phyloP scores from a whole-genome alignment of 345 rosid species.

The Brassica incana region DNA sequence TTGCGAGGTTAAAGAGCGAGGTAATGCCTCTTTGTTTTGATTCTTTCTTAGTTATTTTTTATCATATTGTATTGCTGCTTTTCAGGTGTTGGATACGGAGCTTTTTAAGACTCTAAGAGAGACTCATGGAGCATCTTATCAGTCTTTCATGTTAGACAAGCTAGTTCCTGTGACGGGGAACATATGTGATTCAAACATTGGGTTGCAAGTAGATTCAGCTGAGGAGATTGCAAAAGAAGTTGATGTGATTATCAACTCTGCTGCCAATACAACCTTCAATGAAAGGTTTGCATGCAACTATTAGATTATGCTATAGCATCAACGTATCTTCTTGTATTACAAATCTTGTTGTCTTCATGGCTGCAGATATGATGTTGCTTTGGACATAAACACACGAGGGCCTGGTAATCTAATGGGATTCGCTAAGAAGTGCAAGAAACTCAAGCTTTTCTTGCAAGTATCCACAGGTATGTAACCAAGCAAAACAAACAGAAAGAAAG shows the following conservation, averaged over 20 bases:
- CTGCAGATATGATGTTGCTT: conserved; percentile 77
- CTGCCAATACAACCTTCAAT: conserved; percentile 81
- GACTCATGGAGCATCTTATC: conserved; percentile 72
- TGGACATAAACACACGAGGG: conserved; percentile 73
- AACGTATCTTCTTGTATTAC: conserved; percentile 3
- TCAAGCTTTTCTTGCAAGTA: conserved; percentile 74
- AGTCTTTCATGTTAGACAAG: conserved; percentile 75
- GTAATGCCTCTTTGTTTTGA: conserved; percentile 39
- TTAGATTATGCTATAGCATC: not conserved
- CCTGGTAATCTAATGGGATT: conserved; percentile 65
- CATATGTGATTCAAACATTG: conserved; percentile 64
- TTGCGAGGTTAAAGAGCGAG: conserved; percentile 69
- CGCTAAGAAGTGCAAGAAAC: conserved; percentile 66
- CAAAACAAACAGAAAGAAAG: not conserved
- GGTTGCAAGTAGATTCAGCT: conserved; percentile 63
- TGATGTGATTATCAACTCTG: conserved; percentile 72
- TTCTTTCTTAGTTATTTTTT: not conserved
- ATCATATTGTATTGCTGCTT: not conserved
- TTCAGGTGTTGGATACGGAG: conserved; percentile 73
- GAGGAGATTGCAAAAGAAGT: conserved; percentile 60
- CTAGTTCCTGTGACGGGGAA: conserved; percentile 82
- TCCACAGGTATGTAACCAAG: conserved; percentile 55
- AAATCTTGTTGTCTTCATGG: conserved; percentile 15
- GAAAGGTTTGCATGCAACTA: conserved; percentile 48
- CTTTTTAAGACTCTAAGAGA: conserved; percentile 74